Base-by-base conservation (phyloP, 2,329 filamentous ascomycete species). In the Fusarium fracticaudum region DNA sequence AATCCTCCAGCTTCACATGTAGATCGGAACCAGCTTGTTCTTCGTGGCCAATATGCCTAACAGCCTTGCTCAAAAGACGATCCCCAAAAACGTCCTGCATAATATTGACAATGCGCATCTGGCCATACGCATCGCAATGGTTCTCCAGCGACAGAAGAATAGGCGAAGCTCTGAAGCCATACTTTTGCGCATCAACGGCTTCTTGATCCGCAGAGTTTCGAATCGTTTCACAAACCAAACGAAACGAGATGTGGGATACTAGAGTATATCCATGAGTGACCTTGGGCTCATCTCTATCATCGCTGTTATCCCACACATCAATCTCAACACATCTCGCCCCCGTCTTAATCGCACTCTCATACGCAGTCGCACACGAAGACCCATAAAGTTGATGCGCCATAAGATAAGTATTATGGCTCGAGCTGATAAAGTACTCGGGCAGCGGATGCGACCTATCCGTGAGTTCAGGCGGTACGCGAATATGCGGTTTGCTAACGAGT, bases 301-400 rank as follows among this genome's bases (percentile, higher is more conserved):
- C 87, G 43, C 87, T 84, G 54, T 91, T 86, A 76, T 93, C 91
- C 92, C 91, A 94, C 4, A 90, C 92, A 77, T 93, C 91, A 61
- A 93, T 93, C 81, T 94, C 92, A 43, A 94, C 91, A 75, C 92
- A 94, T 12, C 92, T 85, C 5, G 91, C 90, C 4, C 91, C 92
- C 1, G 90, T 88, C 37, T 82, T 84, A 22, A 94, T 83, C 0
- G 90, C 90, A 11, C 86, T 89, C 76, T 91, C 86, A 77, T 94
- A 94, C 0, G 90, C 91, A 8, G 85, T 83, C 13, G 90, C 90
- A 6, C 88, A 89, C 4, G 90, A 92, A 29, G 84, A 84, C 9
- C 92, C 92, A 75, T 86, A 91, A 5, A 94, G 87, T 81, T 94
- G 92, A 79, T 93, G 90, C 1, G 91, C 91, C 76, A 91, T 85